These are phyloP conservation scores for Hirschfeldia incana DNA, from an alignment of 345 rosid genomes.

Conservation along the genomic window DNA sequence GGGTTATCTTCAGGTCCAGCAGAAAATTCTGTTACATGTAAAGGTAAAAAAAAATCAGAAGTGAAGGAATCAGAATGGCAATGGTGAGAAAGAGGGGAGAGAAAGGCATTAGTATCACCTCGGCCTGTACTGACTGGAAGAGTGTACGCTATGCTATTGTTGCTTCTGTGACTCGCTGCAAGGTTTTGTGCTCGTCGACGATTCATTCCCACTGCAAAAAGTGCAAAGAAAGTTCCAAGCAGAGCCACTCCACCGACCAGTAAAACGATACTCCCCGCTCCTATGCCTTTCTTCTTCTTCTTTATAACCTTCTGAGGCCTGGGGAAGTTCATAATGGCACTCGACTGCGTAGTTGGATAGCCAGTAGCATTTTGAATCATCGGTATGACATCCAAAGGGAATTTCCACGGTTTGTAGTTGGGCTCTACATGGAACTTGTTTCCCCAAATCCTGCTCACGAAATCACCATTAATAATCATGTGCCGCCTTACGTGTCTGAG, in stretches of 20 bases:
- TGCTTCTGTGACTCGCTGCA: constrained; percentile 38
- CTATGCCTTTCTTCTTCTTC: constrained; percentile 51
- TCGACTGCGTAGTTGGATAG: constrained; percentile 66
- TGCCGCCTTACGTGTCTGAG: background rate
- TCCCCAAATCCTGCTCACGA: constrained; percentile 71
- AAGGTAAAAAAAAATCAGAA: constrained; percentile 21
- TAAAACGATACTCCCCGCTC: constrained; percentile 60
- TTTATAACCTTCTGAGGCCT: constrained; percentile 36
- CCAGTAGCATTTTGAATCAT: constrained; percentile 49
- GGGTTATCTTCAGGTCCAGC: constrained; percentile 52
- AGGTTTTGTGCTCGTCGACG: constrained; percentile 43
- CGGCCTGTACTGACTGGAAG: constrained; percentile 47
- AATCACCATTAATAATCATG: constrained; percentile 13
- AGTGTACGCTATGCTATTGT: constrained; percentile 46
- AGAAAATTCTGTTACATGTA: constrained; percentile 36
- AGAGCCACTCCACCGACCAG: constrained; percentile 63
- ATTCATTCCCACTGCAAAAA: constrained; percentile 47
- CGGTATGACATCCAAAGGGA: constrained; percentile 58
- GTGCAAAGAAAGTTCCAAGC: constrained; percentile 55
- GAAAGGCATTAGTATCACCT: constrained; percentile 47
- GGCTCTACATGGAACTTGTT: constrained; percentile 58
- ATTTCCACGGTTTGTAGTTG: constrained; percentile 72
- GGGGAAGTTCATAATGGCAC: constrained; percentile 69
- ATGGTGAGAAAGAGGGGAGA: constrained; percentile 13
- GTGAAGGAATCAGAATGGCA: constrained; percentile 22